Evolutionary conservation across 2,329 filamentous ascomycete genomes (phyloP), one percentile per base, ranked within the genome.

Genomic region (Escovopsis sp.): DNA sequence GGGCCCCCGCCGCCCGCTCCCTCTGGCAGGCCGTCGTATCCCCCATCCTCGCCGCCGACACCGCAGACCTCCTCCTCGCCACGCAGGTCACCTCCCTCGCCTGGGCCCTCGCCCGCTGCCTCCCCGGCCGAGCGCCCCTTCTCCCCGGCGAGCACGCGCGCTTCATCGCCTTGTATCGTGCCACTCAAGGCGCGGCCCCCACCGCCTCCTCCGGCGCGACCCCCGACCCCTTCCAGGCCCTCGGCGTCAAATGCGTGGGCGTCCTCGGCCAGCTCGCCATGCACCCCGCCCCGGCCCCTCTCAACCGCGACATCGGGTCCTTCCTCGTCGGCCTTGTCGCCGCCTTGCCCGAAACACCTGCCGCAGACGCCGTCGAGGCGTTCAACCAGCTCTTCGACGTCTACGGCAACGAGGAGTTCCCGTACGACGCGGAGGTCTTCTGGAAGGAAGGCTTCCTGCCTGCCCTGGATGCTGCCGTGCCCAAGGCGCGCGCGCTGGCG

Each of bases 311-410:
- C 38, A 68, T 80, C 36, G 75, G 74, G 33, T 60, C 69, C 13
- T 80, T 79, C 51, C 58, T 81, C 33, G 42, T 79, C 35, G 70
- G 65, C 2, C 51, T 74, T 5, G 54, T 78, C 23, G 57, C 63
- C 23, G 53, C 54, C 9, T 55, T 70, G 14, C 69, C 72, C 5
- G 57, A 65, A 31, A 68, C 66, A 1, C 61, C 70, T 2, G 54
- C 64, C 2, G 74, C 72, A 2, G 71, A 78, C 31, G 62, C 63
- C 5, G 64, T 80, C 23, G 76, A 80, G 55, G 70, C 72, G 13
- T 56, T 80, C 30, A 72, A 79, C 53, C 72, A 78, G 51, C 42
- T 81, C 14, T 77, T 78, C 44, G 76, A 80, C 44, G 64, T 81
- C 7, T 81, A 80, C 53, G 69, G 65, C 18, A 71, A 80, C 48